phyloP scores from a whole-genome alignment of 306 rosid genomes.

The Prunus mira region DNA sequence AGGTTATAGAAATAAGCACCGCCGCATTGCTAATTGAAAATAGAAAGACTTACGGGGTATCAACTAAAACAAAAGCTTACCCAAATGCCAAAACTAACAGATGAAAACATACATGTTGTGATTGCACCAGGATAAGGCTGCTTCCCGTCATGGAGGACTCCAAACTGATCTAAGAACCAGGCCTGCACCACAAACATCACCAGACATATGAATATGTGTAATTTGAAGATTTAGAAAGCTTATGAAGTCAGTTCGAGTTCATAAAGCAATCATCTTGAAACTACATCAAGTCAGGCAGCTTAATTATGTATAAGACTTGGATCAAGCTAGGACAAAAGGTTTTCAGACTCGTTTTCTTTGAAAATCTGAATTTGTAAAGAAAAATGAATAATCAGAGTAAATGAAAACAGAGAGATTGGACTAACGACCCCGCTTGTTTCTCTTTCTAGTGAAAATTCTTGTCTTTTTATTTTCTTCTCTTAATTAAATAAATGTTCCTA shows the following conservation, averaged over 20 bases:
- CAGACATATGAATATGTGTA: background rate
- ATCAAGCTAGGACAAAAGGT: background rate
- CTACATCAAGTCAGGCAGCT: background rate
- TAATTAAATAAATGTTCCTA: background rate
- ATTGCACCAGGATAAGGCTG: conserved; percentile 85
- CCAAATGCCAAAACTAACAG: conserved; percentile 13
- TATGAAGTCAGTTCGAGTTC: background rate
- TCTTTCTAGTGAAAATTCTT: too few relatives aligned
- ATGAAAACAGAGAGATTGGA: background rate
- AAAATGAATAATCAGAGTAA: background rate
- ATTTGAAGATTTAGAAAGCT: background rate
- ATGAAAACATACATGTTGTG: conserved; percentile 53
- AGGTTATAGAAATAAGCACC: background rate
- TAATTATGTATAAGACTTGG: background rate
- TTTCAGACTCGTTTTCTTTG: background rate
- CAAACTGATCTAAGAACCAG: conserved; percentile 93
- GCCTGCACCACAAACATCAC: conserved; percentile 45
- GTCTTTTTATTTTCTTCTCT: too few relatives aligned
- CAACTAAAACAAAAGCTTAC: background rate
- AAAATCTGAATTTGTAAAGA: background rate
- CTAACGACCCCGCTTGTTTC: too few relatives aligned
- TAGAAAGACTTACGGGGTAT: background rate
- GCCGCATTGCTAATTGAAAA: background rate
- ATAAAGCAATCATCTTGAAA: background rate
- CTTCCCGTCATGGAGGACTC: conserved; percentile 95